Percentiles rank a stretch among this genome's conserved stretches.
Evolutionary conservation across 2,329 filamentous ascomycete genomes (phyloP).

Genomic region (Penicillium sp.): DNA sequence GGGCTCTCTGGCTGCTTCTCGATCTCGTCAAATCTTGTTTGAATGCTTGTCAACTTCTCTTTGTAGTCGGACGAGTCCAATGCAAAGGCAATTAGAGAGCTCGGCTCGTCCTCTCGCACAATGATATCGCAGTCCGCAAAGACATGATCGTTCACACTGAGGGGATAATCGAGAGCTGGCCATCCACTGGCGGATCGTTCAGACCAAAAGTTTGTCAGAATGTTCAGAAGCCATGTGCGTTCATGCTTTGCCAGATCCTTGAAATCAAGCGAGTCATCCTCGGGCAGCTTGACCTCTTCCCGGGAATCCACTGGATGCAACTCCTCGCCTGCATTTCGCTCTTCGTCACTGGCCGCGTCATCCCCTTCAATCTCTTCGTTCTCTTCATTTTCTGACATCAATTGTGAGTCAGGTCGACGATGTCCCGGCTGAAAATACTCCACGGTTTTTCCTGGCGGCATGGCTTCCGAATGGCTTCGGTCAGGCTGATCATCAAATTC

Average conservation of each 20-base stretch:
- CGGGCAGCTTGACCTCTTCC: constrained; percentile 52
- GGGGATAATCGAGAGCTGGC: constrained; percentile 86
- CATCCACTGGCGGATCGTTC: constrained; percentile 95
- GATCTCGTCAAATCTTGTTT: constrained; percentile 34
- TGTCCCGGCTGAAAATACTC: constrained; percentile 43
- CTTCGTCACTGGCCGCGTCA: constrained; percentile 67
- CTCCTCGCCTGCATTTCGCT: constrained; percentile 67
- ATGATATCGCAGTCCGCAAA: constrained; percentile 97
- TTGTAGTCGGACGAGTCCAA: constrained; percentile 85
- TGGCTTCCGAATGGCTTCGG: constrained; percentile 33
- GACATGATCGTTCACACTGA: constrained; percentile 84
- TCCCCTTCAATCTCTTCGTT: constrained; percentile 66
- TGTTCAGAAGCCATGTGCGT: constrained; percentile 89
- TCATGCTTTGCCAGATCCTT: constrained; percentile 88
- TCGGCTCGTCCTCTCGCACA: constrained; percentile 94
- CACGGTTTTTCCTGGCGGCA: constrained; percentile 27
- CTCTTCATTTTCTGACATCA: constrained; percentile 61
- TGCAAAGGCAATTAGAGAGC: constrained; percentile 90
- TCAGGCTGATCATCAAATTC: constrained; percentile 22
- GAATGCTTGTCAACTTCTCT: constrained; percentile 64
- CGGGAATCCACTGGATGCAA: constrained; percentile 58
- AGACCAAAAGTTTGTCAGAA: constrained; percentile 97
- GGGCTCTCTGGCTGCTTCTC: constrained; percentile 25
- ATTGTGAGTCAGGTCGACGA: constrained; percentile 48
- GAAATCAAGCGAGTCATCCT: constrained; percentile 56